Base-by-base conservation (phyloP, 2,329 filamentous ascomycete species). In the Colletotrichum orchidophilum region DNA sequence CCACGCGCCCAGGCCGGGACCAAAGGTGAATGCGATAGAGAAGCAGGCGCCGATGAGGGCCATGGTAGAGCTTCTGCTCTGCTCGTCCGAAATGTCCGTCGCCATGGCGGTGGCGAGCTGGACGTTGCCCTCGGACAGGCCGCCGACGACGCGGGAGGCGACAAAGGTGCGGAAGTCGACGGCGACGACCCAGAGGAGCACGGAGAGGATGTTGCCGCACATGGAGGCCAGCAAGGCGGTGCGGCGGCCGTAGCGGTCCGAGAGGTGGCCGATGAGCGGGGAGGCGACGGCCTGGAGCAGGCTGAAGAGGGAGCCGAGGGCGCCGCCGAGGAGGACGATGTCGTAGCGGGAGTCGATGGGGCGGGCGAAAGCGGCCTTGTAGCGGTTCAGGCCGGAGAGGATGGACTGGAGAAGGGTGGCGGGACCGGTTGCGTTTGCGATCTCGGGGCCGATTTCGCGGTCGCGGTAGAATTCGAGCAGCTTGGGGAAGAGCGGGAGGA, bases 261-360 rank as follows among this genome's bases (percentile, higher is more conserved):
- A 97, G 13, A 98, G 88, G 2, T 86, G 90, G 65, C 96, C 96
- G 70, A 99, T 98, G 58, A 98, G 84, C 12, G 96, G 96, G 1
- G 95, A 97, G 0, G 96, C 95, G 69, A 98, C 85, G 61, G 96
- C 96, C 81, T 99, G 96, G 55, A 98, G 91, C 57, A 98, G 87
- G 13, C 93, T 96, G 86, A 99, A 99, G 24, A 99, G 86, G 66
- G 95, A 98, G 74, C 96, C 96, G 29, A 99, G 87, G 26, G 96
- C 96, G 58, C 96, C 96, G 64, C 96, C 96, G 6, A 99, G 90
- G 53, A 99, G 88, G 29, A 99, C 95, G 75, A 98, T 97, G 80
- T 99, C 96, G 86, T 99, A 97, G 84, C 94, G 92, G 68, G 95
- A 95, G 79, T 97, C 96, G 81, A 99, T 98, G 54, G 96, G 95